These are phyloP conservation scores for Ogataea thermomethanolica DNA, from an alignment of 805 yeast species.

Conservation along the genomic window DNA sequence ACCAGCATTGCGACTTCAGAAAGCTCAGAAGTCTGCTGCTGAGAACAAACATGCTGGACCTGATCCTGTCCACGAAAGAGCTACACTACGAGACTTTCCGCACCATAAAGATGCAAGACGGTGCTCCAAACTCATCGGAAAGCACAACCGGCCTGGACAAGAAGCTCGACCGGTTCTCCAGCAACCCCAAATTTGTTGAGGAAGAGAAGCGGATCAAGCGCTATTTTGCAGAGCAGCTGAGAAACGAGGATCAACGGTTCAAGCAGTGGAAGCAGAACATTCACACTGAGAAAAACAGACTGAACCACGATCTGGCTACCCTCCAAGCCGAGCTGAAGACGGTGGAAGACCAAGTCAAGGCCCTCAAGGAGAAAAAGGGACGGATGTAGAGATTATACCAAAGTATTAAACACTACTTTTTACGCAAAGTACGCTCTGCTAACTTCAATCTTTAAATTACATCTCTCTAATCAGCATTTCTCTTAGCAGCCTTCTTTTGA, in stretches of 20 bases:
- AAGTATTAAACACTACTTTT: slow-evolving; percentile 8
- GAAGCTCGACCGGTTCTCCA: slow-evolving; percentile 40
- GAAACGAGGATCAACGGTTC: slow-evolving; percentile 94
- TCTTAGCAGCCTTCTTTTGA: slow-evolving; percentile 88
- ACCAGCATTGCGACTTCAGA: slow-evolving; percentile 79
- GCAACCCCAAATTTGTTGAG: slow-evolving; percentile 91
- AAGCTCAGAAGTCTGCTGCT: slow-evolving; percentile 73
- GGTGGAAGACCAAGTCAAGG: slow-evolving; percentile 72
- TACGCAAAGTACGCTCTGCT: slow-evolving; percentile 10
- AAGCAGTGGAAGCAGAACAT: slow-evolving; percentile 98
- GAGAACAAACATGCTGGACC: slow-evolving; percentile 80
- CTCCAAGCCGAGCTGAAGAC: slow-evolving; percentile 73
- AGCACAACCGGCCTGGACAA: slow-evolving; percentile 25
- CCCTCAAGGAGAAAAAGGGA: slow-evolving; percentile 52
- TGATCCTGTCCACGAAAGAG: slow-evolving; percentile 76
- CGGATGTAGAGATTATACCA: slow-evolving; percentile 22
- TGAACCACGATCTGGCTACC: slow-evolving; percentile 90
- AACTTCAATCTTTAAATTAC: slow-evolving; percentile 9
- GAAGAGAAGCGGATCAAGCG: slow-evolving; percentile 93
- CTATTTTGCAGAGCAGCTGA: slow-evolving; percentile 94
- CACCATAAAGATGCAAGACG: slow-evolving; percentile 58
- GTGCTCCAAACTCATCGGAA: slow-evolving; percentile 8
- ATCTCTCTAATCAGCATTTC: slow-evolving; percentile 71
- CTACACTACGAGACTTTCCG: slow-evolving; percentile 79
- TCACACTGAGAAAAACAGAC: slow-evolving; percentile 88